Conservation (phyloP, 768 basidiomycete genomes). For the Sporobolomyces phaffii region DNA sequence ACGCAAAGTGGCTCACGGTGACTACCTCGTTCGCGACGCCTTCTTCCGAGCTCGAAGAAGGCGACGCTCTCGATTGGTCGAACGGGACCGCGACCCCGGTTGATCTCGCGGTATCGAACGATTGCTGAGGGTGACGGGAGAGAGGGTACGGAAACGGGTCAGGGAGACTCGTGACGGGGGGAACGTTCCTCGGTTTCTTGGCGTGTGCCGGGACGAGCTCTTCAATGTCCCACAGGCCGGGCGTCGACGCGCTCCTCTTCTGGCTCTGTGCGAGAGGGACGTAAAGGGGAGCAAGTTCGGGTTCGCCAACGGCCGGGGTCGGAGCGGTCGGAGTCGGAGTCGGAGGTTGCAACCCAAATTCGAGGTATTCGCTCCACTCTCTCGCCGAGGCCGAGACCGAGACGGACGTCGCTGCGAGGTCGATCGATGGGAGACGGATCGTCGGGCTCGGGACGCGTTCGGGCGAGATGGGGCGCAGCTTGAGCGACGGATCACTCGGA, state of each 20-base stretch:
- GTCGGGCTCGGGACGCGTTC: neutral
- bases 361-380: slow-evolving; percentile 6
- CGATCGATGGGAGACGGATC: slow-evolving; percentile 4
- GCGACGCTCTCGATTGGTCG: neutral
- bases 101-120: neutral
- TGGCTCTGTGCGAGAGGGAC: neutral
- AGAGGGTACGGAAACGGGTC: neutral
- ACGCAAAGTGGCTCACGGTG: neutral
- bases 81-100: neutral
- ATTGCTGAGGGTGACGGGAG: neutral
- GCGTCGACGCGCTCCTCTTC: neutral
- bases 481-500: neutral
- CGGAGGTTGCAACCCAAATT: slow-evolving; percentile 15
- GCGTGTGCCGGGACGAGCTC: slow-evolving; percentile 4
- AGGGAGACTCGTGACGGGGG: neutral
- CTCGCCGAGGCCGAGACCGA: neutral
- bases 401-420: neutral
- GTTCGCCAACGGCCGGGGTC: too few species aligned
- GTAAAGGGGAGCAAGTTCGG: slow-evolving; percentile 17
- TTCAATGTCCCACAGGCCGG: slow-evolving; percentile 26
- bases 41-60: neutral
- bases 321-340: too few species aligned
- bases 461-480: neutral
- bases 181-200: slow-evolving; percentile 5
- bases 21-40: slow-evolving; percentile 16